Conservation (phyloP, 495 filamentous ascomycete genomes). For the Talaromyces thailandensis region DNA sequence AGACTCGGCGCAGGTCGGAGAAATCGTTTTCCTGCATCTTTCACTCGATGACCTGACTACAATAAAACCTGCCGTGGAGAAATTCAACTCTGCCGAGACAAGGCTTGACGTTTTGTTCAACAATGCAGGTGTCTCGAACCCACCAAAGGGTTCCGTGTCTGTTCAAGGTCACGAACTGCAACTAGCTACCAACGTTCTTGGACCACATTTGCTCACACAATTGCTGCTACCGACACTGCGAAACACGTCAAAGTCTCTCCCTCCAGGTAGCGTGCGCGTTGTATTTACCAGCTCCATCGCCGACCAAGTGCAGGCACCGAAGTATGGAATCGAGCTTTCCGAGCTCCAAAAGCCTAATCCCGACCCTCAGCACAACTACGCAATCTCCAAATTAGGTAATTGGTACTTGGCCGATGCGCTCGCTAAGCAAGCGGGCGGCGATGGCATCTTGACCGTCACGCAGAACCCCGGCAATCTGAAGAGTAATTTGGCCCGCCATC, state of each 20-base stretch:
- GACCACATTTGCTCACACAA: slow-evolving; percentile 23
- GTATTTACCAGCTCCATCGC: slow-evolving; percentile 21
- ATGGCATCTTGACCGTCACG: slow-evolving; percentile 22
- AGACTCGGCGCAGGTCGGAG: slow-evolving; percentile 11
- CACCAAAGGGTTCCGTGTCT: slow-evolving; percentile 17
- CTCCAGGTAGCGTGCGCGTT: slow-evolving; percentile 17
- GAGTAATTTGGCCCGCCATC: slow-evolving; percentile 16
- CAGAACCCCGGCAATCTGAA: slow-evolving; percentile 29
- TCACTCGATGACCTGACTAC: slow-evolving; percentile 40
- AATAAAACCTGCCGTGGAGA: slow-evolving; percentile 35
- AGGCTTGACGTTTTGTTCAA: slow-evolving; percentile 46
- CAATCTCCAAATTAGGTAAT: slow-evolving; percentile 16
- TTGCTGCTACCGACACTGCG: slow-evolving; percentile 20
- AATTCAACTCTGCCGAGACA: slow-evolving; percentile 27
- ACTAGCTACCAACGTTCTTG: slow-evolving; percentile 30
- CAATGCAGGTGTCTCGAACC: slow-evolving; percentile 41
- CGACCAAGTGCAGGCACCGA: slow-evolving; percentile 15
- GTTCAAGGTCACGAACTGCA: slow-evolving; percentile 30
- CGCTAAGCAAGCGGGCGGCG: slow-evolving; percentile 1
- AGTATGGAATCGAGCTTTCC: slow-evolving; percentile 14
- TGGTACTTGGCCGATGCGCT: slow-evolving; percentile 17
- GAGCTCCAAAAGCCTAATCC: slow-evolving; percentile 12
- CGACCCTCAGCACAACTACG: slow-evolving; percentile 14
- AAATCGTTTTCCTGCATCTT: slow-evolving; percentile 33
- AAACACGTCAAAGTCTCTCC: slow-evolving; percentile 11